These are phyloP conservation scores for Fusarium beomiforme DNA, from an alignment of 2,329 filamentous ascomycete genomes.

Conservation along the genomic window DNA sequence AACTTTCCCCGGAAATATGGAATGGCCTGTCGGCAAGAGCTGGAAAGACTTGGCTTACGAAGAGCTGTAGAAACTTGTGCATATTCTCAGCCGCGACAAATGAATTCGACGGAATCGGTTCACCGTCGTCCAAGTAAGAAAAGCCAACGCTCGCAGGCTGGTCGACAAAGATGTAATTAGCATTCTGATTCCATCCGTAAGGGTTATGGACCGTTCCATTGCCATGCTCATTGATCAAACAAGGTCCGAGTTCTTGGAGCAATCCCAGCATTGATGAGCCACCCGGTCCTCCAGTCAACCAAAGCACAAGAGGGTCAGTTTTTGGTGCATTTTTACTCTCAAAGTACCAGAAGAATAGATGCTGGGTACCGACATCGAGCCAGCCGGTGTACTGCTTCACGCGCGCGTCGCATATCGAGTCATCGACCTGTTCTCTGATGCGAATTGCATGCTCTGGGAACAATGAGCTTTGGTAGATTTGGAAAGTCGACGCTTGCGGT, in stretches of 20 bases:
- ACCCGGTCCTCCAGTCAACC: constrained; percentile 36
- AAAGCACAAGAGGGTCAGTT: constrained; percentile 29
- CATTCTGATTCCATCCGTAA: constrained; percentile 33
- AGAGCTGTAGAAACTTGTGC: constrained; percentile 33
- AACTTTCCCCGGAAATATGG: constrained; percentile 35
- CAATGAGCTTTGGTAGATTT: constrained; percentile 11
- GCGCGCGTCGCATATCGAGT: constrained; percentile 27
- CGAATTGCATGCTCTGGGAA: constrained; percentile 28
- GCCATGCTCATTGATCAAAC: constrained; percentile 26
- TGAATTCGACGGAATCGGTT: constrained; percentile 20
- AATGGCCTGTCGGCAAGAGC: constrained; percentile 9
- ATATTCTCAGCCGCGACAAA: constrained; percentile 32
- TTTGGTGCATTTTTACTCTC: constrained; percentile 28
- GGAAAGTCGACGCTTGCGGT: not conserved
- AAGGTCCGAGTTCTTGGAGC: constrained; percentile 32
- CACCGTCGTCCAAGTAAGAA: constrained; percentile 33
- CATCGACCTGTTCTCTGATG: constrained; percentile 26
- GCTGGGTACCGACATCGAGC: constrained; percentile 27
- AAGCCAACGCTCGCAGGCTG: constrained; percentile 36
- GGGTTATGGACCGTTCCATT: constrained; percentile 22
- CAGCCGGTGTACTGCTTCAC: constrained; percentile 37
- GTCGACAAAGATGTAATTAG: constrained; percentile 38
- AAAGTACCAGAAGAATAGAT: constrained; percentile 39
- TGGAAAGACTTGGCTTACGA: constrained; percentile 21
- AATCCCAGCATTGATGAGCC: constrained; percentile 29